Conservation (phyloP, 1,284 basidiomycete species). For the Ceratorhiza oryzae-sativae region DNA sequence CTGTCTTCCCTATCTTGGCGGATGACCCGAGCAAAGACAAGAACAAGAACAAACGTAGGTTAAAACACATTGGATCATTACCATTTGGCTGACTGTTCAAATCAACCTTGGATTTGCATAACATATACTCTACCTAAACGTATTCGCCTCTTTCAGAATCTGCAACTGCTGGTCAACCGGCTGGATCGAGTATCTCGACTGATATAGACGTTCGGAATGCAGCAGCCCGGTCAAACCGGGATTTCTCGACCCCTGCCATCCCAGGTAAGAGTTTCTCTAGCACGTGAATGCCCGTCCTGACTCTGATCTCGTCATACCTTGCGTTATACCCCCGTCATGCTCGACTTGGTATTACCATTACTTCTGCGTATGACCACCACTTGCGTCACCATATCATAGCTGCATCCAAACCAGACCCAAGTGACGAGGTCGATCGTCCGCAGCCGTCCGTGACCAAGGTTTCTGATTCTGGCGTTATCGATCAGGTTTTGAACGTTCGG, state of each 20-base stretch:
- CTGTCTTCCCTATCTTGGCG: conserved; percentile 22
- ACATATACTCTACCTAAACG: not conserved
- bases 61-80: too few species aligned
- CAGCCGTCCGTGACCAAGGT: conserved; percentile 23
- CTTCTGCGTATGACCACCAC: not conserved
- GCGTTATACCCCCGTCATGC: not conserved
- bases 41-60: not conserved
- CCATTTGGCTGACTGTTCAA: too few species aligned
- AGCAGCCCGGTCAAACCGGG: conserved; percentile 9
- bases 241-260: not conserved
- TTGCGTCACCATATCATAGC: not conserved
- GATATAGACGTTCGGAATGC: conserved; percentile 14
- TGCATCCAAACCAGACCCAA: not conserved
- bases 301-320: not conserved
- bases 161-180: not conserved
- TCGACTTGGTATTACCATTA: not conserved
- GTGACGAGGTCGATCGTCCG: not conserved
- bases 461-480: conserved; percentile 20
- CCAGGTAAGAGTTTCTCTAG: not conserved
- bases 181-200: conserved; percentile 6
- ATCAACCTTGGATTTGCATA: not conserved
- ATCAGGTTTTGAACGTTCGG: conserved; percentile 2
- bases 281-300: not conserved
- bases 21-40: conserved; percentile 11
- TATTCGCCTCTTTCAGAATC: not conserved